Percentiles rank a stretch among this genome's conserved stretches.
phyloP scores from a whole-genome alignment of 1,284 basidiomycete species.

The Somion occarium region DNA sequence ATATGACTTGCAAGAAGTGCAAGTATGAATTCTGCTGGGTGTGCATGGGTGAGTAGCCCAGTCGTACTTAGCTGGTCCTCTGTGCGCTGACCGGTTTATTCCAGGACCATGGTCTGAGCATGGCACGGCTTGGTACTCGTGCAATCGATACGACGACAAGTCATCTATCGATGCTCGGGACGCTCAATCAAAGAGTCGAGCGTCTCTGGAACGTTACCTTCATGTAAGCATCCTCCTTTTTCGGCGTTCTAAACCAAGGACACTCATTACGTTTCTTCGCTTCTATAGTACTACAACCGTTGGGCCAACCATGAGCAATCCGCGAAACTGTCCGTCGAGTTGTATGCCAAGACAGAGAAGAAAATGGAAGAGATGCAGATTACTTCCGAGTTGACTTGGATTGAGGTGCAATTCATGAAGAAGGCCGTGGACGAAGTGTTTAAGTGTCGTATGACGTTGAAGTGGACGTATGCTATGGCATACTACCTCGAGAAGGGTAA shows the following conservation, averaged over 20 bases:
- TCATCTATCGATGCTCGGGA: slow-evolving; percentile 86
- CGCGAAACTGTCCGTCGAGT: slow-evolving; percentile 88
- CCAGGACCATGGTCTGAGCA: slow-evolving; percentile 97
- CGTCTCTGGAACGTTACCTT: slow-evolving; percentile 92
- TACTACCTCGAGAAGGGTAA: slow-evolving; percentile 90
- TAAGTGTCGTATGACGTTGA: slow-evolving; percentile 91
- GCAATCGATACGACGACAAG: slow-evolving; percentile 97
- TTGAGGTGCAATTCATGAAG: slow-evolving; percentile 98
- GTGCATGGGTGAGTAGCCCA: slow-evolving; percentile 57
- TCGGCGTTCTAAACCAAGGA: neutral
- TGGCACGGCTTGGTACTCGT: slow-evolving; percentile 96
- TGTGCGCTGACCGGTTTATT: slow-evolving; percentile 36
- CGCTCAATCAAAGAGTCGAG: slow-evolving; percentile 82
- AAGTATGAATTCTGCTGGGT: slow-evolving; percentile 87
- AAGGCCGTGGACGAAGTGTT: slow-evolving; percentile 92
- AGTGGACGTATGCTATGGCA: slow-evolving; percentile 99
- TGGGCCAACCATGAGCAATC: slow-evolving; percentile 99
- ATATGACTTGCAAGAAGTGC: slow-evolving; percentile 99
- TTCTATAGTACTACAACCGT: slow-evolving; percentile 88
- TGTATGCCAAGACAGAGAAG: slow-evolving; percentile 95
- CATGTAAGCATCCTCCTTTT: slow-evolving; percentile 65
- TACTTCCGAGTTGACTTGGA: slow-evolving; percentile 90
- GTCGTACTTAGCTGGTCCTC: slow-evolving; percentile 22
- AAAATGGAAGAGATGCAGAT: slow-evolving; percentile 99
- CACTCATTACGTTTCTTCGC: slow-evolving; percentile 1